Conservation (phyloP, 2,329 filamentous ascomycete species). For the Dothideomycetes sp. region DNA sequence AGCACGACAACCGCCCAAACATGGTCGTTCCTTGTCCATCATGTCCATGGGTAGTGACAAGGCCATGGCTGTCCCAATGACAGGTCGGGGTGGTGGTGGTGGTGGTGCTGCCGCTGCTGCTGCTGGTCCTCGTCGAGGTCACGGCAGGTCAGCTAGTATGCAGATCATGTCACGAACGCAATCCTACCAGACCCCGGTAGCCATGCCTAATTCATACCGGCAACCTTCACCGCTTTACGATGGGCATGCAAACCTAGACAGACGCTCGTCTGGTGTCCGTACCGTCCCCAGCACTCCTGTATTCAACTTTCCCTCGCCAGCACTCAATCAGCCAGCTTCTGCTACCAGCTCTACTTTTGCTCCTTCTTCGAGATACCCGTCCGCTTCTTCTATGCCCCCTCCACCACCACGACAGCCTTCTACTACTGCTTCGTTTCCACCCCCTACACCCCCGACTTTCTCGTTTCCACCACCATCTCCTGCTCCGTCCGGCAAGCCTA, state of each 20-base stretch:
- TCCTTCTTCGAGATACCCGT: not conserved
- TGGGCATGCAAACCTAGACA: conserved; percentile 25
- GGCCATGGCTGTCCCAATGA: conserved; percentile 18
- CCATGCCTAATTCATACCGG: conserved; percentile 17
- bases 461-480: conserved; percentile 3
- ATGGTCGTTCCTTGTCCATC: conserved; percentile 41
- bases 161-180: conserved; percentile 48
- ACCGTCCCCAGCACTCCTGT: conserved; percentile 15
- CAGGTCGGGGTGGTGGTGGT: too few species aligned
- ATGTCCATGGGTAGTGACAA: conserved; percentile 39
- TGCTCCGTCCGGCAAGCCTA: not conserved
- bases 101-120: too few species aligned
- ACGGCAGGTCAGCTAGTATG: conserved; percentile 71
- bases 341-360: conserved; percentile 1
- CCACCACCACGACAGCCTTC: conserved; percentile 2
- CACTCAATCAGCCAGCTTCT: not conserved
- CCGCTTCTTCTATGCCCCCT: conserved; percentile 4
- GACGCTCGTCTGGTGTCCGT: conserved; percentile 22
- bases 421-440: conserved; percentile 1
- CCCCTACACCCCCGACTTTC: conserved; percentile 5
- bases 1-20: conserved; percentile 36
- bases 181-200: not conserved
- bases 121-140: conserved; percentile 50
- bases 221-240: conserved; percentile 36
- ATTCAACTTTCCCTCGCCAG: conserved; percentile 7